Evolutionary conservation across 1,284 basidiomycete species (phyloP).

Genomic region (Ceratobasidium theobromae): DNA sequence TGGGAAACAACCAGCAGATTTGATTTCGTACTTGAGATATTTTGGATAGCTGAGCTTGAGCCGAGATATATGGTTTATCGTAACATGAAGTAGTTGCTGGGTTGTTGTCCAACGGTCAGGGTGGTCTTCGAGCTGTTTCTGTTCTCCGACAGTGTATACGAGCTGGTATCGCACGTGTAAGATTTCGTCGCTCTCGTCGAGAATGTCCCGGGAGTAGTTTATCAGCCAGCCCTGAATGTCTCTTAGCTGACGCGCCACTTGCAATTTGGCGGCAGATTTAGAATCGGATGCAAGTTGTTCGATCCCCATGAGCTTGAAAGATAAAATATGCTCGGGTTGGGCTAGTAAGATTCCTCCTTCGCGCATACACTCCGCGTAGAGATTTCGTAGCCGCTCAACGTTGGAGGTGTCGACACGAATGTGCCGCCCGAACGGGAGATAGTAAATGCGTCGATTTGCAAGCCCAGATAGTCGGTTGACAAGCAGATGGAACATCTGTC

Average conservation of each 20-base stretch:
- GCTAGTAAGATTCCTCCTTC: conserved; percentile 49
- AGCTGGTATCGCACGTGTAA: conserved; percentile 53
- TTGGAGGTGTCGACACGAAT: conserved; percentile 39
- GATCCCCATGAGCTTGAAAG: conserved; percentile 52
- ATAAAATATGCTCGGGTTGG: conserved; percentile 58
- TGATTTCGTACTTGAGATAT: neutral
- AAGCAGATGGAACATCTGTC: conserved; percentile 54
- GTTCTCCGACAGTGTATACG: conserved; percentile 49
- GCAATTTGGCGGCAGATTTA: neutral
- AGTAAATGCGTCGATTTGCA: conserved; percentile 51
- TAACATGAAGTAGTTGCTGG: conserved; percentile 47
- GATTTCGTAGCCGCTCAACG: conserved; percentile 38
- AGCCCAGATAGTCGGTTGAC: conserved; percentile 50
- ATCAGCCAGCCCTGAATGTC: conserved; percentile 46
- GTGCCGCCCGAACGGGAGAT: conserved; percentile 53
- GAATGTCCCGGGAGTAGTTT: conserved; percentile 46
- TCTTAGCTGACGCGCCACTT: conserved; percentile 35
- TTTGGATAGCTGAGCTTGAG: neutral
- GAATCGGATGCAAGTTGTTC: conserved; percentile 41
- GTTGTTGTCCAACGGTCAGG: conserved; percentile 53
- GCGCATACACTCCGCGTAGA: conserved; percentile 48
- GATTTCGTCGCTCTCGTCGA: conserved; percentile 59
- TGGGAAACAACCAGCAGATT: conserved; percentile 41
- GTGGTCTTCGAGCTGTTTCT: conserved; percentile 47
- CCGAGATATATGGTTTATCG: conserved; percentile 33